A percentile compares a stretch with the other conserved stretches of the same genome.
These are phyloP conservation scores for Arthrobotrys iridis DNA, from an alignment of 2,329 filamentous ascomycete genomes.

Conservation along the genomic window DNA sequence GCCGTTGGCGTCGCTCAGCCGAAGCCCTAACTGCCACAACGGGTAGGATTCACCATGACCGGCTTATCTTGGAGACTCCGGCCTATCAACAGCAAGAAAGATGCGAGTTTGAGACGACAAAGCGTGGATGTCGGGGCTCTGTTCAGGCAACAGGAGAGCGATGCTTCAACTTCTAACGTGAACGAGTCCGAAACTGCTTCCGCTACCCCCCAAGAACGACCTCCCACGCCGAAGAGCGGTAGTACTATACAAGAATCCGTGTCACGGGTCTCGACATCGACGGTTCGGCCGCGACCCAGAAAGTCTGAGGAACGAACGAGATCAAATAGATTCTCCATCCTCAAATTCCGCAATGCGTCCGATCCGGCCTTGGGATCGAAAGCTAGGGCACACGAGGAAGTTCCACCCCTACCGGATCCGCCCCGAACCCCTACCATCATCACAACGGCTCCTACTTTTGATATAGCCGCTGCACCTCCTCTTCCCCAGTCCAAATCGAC, in stretches of 20 bases:
- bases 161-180: slow-evolving; percentile 28
- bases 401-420: slow-evolving; percentile 53
- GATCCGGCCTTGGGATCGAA: slow-evolving; percentile 57
- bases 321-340: slow-evolving; percentile 53
- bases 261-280: slow-evolving; percentile 44
- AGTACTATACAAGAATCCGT: slow-evolving; percentile 18
- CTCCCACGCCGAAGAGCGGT: slow-evolving; percentile 35
- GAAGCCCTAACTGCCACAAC: background rate
- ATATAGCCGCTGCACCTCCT: slow-evolving; percentile 61
- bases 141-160: slow-evolving; percentile 52
- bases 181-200: slow-evolving; percentile 3
- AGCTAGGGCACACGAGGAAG: slow-evolving; percentile 53
- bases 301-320: slow-evolving; percentile 49
- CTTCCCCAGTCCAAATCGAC: slow-evolving; percentile 23
- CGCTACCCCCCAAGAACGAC: slow-evolving; percentile 15
- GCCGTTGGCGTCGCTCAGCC: background rate
- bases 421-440: slow-evolving; percentile 74
- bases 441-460: slow-evolving; percentile 85
- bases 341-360: slow-evolving; percentile 58
- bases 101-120: slow-evolving; percentile 43
- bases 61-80: slow-evolving; percentile 52
- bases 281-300: slow-evolving; percentile 38
- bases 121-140: slow-evolving; percentile 51
- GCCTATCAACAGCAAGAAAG: slow-evolving; percentile 36
- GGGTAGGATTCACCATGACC: slow-evolving; percentile 38